These are phyloP conservation scores for Naganishia albida DNA, from an alignment of 1,284 basidiomycete genomes.

Conservation along the genomic window DNA sequence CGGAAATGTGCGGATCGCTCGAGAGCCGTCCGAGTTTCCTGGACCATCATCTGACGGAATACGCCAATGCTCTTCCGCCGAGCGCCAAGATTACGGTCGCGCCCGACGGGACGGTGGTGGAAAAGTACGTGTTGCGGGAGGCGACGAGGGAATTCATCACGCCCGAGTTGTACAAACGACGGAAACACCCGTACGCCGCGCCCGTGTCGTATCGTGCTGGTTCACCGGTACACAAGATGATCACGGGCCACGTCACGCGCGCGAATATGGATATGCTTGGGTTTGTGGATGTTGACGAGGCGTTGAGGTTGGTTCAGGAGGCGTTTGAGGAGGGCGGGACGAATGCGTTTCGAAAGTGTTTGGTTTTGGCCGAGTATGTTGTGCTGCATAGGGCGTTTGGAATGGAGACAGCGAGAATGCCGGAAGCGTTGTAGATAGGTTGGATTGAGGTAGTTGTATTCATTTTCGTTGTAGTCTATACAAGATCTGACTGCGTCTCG, in stretches of 20 bases:
- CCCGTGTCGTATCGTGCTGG: slow-evolving; percentile 36
- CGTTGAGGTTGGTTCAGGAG: slow-evolving; percentile 33
- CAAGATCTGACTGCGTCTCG: too few species aligned
- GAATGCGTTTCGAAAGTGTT: slow-evolving; percentile 27
- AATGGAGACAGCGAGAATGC: slow-evolving; percentile 16
- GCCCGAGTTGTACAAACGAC: slow-evolving; percentile 38
- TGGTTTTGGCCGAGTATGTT: slow-evolving; percentile 29
- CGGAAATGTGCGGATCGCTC: slow-evolving; percentile 56
- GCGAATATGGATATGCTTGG: slow-evolving; percentile 39
- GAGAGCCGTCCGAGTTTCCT: slow-evolving; percentile 56
- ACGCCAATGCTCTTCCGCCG: slow-evolving; percentile 52
- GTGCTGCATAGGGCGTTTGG: slow-evolving; percentile 28
- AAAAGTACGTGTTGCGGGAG: slow-evolving; percentile 55
- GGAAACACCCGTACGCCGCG: slow-evolving; percentile 41
- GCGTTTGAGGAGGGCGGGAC: slow-evolving; percentile 35
- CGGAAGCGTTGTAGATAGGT: background rate
- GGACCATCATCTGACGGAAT: slow-evolving; percentile 53
- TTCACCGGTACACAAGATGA: slow-evolving; percentile 36
- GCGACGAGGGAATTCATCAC: slow-evolving; percentile 51
- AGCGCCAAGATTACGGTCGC: slow-evolving; percentile 37
- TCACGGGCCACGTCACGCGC: slow-evolving; percentile 37
- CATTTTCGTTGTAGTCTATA: background rate
- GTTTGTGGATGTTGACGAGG: slow-evolving; percentile 38
- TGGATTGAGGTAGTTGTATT: background rate
- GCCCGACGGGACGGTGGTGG: slow-evolving; percentile 46